Conservation (phyloP, 768 basidiomycete genomes). For the Rickenella mellea region DNA sequence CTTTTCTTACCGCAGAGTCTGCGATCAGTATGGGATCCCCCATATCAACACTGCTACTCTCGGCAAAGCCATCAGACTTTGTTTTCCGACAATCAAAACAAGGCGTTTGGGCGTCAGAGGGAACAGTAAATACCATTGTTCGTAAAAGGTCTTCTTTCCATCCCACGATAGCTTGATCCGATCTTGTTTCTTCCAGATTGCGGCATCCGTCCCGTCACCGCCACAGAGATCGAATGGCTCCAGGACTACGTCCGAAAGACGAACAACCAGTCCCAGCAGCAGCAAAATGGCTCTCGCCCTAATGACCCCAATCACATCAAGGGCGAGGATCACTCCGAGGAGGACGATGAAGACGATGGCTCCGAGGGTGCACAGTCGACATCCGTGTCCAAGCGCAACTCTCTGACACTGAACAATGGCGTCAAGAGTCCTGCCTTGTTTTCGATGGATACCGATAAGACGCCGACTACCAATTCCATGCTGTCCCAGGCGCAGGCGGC, state of each 20-base stretch:
- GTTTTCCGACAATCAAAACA: slow-evolving; percentile 93
- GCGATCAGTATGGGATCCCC: slow-evolving; percentile 86
- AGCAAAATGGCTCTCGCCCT: slow-evolving; percentile 60
- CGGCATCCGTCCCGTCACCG: slow-evolving; percentile 85
- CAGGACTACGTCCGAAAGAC: slow-evolving; percentile 89
- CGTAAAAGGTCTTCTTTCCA: slow-evolving; percentile 24
- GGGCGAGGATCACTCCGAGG: slow-evolving; percentile 67
- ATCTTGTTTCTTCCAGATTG: slow-evolving; percentile 49
- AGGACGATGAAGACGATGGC: slow-evolving; percentile 75
- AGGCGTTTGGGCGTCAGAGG: slow-evolving; percentile 86
- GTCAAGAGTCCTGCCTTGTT: slow-evolving; percentile 45
- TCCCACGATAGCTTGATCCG: slow-evolving; percentile 21
- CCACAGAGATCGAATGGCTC: slow-evolving; percentile 84
- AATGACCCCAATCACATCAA: slow-evolving; percentile 36
- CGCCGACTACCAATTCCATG: slow-evolving; percentile 70
- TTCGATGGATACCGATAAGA: slow-evolving; percentile 73
- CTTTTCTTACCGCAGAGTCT: slow-evolving; percentile 84
- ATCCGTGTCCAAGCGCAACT: slow-evolving; percentile 61
- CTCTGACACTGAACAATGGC: slow-evolving; percentile 55
- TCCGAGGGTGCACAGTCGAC: slow-evolving; percentile 54
- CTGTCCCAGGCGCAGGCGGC: slow-evolving; percentile 71
- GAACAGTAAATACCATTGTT: slow-evolving; percentile 95
- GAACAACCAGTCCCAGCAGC: slow-evolving; percentile 74
- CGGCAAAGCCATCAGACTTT: slow-evolving; percentile 88
- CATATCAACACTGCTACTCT: slow-evolving; percentile 95